Base-by-base conservation (phyloP, 805 yeast species). In the Blastobotrys muscicola region DNA sequence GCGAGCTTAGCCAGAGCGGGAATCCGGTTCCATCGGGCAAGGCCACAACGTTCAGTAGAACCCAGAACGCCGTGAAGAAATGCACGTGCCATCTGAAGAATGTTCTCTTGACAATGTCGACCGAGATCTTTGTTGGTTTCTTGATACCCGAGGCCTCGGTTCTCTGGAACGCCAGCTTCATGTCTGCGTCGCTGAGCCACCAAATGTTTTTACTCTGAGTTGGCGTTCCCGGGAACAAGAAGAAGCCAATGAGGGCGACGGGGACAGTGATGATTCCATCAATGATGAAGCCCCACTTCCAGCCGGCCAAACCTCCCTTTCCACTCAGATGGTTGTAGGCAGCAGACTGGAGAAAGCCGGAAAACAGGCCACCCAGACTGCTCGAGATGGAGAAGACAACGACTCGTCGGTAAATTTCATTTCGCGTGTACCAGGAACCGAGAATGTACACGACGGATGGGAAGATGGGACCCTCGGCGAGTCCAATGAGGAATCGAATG, bases 221-320 rank as follows among this genome's bases (percentile, higher is more conserved):
- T 32, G 76, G 77, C 60, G 71, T 71, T 51, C 73, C 75, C n/a
- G 76, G 73, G 44, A 74, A 64, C 34, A 67, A 56, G 49, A 71
- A 61, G 47, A 65, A 59, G 0, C 72, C 72, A 8, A 55, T 34
- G 2, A 67, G 11, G 0, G 71, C 72, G 12, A 67, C 58, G 3
- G 62, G 65, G 13, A 66, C 50, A 3, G 66, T 59, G 38, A 69
- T 58, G 44, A 78, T 61, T 16, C 84, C 81, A 58, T 80, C 84
- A 44, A 73, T 64, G 42, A 74, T 65, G 49, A 72, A 74, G 35
- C 73, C 60, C 74, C 76, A 73, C 53, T 68, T 64, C 78, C 78
- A 74, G 9, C 73, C 62, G 6, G 53, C 50, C 34, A 68, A 48
- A 8, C 74, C 74, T 42, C 64, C 63, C 3, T 40, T 45, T 5